These are phyloP conservation scores for Malbranchea zuffiana DNA, from an alignment of 2,329 filamentous ascomycete species.

Conservation along the genomic window DNA sequence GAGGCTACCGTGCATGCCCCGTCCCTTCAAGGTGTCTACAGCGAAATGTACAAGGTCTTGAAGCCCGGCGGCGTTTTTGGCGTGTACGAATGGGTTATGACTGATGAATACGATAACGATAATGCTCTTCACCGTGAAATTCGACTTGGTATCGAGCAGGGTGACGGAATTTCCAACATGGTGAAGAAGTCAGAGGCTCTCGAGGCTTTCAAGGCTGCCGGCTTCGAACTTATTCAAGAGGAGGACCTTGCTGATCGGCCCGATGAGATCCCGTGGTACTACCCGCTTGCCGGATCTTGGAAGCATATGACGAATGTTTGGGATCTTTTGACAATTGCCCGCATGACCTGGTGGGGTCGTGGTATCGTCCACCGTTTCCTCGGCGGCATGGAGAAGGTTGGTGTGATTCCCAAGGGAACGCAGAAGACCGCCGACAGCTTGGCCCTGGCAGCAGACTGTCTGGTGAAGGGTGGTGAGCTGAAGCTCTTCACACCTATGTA, in stretches of 20 bases:
- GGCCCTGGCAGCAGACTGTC: slow-evolving; percentile 66
- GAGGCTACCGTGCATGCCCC: slow-evolving; percentile 95
- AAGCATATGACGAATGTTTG: slow-evolving; percentile 68
- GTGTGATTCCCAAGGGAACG: slow-evolving; percentile 68
- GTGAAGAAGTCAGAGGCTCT: slow-evolving; percentile 73
- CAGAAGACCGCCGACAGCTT: slow-evolving; percentile 92
- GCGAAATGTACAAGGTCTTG: slow-evolving; percentile 84
- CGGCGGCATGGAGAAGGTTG: slow-evolving; percentile 61
- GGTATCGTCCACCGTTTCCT: slow-evolving; percentile 64
- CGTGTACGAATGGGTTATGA: slow-evolving; percentile 99
- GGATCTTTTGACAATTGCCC: slow-evolving; percentile 71
- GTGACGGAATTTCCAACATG: slow-evolving; percentile 97
- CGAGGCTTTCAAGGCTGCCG: slow-evolving; percentile 71
- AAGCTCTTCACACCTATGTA: slow-evolving; percentile 99
- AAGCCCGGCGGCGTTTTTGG: slow-evolving; percentile 95
- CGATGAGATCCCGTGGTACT: slow-evolving; percentile 83
- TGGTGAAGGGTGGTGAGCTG: slow-evolving; percentile 76
- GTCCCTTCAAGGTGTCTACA: slow-evolving; percentile 80
- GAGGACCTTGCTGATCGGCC: slow-evolving; percentile 74
- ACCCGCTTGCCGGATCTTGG: slow-evolving; percentile 75
- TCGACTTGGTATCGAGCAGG: slow-evolving; percentile 86
- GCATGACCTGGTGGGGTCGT: slow-evolving; percentile 81
- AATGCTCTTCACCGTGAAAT: slow-evolving; percentile 81
- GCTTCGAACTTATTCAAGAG: slow-evolving; percentile 71
- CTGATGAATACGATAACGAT: slow-evolving; percentile 80